Conservation (phyloP, 2,329 filamentous ascomycete species). For the Clonostachys byssicola region DNA sequence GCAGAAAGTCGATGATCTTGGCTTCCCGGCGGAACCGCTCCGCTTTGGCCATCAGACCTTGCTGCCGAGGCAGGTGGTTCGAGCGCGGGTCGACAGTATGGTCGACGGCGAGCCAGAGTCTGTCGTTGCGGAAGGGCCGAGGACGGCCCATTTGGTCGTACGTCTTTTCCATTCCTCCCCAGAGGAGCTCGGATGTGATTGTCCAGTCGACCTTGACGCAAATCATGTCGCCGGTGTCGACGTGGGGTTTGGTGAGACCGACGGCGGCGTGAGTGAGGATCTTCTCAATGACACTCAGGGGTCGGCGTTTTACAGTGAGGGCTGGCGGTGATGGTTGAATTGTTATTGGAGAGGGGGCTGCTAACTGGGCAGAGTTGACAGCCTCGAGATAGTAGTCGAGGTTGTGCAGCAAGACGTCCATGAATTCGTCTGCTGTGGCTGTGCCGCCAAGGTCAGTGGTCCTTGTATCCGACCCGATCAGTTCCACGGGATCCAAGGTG, state of each 20-base stretch:
- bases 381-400: constrained; percentile 7
- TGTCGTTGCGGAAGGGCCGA: constrained; percentile 41
- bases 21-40: constrained; percentile 29
- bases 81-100: constrained; percentile 40
- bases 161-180: constrained; percentile 33
- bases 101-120: constrained; percentile 45
- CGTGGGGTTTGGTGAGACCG: constrained; percentile 16
- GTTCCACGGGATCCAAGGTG: constrained; percentile 6
- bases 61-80: constrained; percentile 24
- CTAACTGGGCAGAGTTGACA: constrained; percentile 4
- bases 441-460: constrained; percentile 6
- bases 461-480: constrained; percentile 5
- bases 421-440: constrained; percentile 3
- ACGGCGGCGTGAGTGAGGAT: constrained; percentile 37
- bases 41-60: constrained; percentile 24
- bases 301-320: not conserved
- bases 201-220: constrained; percentile 39
- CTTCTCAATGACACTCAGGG: constrained; percentile 38
- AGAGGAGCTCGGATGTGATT: constrained; percentile 35
- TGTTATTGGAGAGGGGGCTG: not conserved
- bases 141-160: constrained; percentile 31
- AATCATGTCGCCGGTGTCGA: constrained; percentile 31
- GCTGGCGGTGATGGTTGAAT: not conserved
- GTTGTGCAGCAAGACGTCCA: constrained; percentile 5
- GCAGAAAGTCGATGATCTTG: constrained; percentile 31